Base-by-base conservation (phyloP, 2,329 filamentous ascomycete species). In the Pyrenochaeta sp. region DNA sequence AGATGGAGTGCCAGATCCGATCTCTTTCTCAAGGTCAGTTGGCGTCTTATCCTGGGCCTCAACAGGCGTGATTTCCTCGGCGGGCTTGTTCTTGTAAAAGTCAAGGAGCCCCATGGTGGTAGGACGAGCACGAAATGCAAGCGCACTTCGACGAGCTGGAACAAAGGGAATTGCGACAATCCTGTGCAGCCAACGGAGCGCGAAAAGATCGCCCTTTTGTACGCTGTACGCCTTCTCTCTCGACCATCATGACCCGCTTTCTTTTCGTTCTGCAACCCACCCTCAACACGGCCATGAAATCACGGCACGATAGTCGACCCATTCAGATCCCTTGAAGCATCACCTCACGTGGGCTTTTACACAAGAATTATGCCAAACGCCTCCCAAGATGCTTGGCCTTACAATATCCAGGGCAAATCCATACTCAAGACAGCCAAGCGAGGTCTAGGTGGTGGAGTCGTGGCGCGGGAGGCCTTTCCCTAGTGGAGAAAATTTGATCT, bases 401-500 rank as follows among this genome's bases (percentile, higher is more conserved):
- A 23, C 24, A 23, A 24, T 9, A 20, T 19, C 24, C 13, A 19
- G 26, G 27, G 28, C 21, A 14, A 7, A 34, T 10, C 21, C 6
- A 11, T 19, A 17, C 1, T 18, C 17, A n/a, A n/a, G 21, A 23
- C 6, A 27, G 18, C n/a, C 13, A 17, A 26, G 8, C 20, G 27
- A 21, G 19, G 34, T 26, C 22, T 10, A 34, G 29, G 21, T 24
- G 28, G 34, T 35, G 44, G 39, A 43, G 39, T 38, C 14, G 22
- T 28, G 23, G 22, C 7, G 22, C 27, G 29, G 20, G 28, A 21
- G 9, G 19, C 13, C 9, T 17, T 13, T 13, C n/a, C 20, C 22
- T 48, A 30, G 44, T 29, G 39, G 26, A 7, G 35, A 43, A 48
- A 43, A 43, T 48, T 48, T 38, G 24, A 43, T 48, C 44, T 13